These are phyloP conservation scores for Medicago truncatula DNA, from an alignment of 306 rosid species.

Conservation along the genomic window MtrunA17r5.0-ANR NC_053049.1:11589001-11589500, in stretches of 20 bases:
- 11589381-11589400: background rate
- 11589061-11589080: constrained; percentile 4
- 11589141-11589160: background rate
- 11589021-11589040: background rate
- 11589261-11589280: constrained; percentile 2
- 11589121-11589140: background rate
- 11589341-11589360: constrained; percentile 28
- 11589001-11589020: constrained; percentile 17
- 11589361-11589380: background rate
- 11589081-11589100: constrained; percentile 16
- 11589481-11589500: background rate
- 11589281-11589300: constrained; percentile 30
- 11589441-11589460: background rate
- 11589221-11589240: constrained; percentile 2
- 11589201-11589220: background rate
- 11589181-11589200: background rate
- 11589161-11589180: constrained; percentile 19
- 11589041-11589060: background rate
- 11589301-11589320: constrained; percentile 8
- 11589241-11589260: background rate
- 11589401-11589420: no score
- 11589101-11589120: background rate
- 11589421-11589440: no score
- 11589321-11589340: constrained; percentile 13
- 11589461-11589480: no score